Evolutionary conservation across 2,329 filamentous ascomycete genomes (phyloP).

Genomic region (Colletotrichum euphorbiae): DNA sequence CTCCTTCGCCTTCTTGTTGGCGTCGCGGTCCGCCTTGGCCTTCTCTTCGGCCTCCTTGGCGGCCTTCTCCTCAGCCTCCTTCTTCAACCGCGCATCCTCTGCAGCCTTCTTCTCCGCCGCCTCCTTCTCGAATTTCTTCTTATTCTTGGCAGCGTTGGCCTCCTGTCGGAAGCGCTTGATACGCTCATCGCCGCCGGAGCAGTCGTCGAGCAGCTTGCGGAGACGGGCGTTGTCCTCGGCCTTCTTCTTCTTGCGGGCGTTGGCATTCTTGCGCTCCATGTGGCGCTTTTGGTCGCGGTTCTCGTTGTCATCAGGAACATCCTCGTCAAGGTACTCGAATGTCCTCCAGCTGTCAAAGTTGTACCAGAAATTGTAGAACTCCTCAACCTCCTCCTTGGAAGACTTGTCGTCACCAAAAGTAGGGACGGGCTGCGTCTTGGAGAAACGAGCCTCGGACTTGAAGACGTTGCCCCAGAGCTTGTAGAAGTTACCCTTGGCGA

Average conservation of each 20-base stretch:
- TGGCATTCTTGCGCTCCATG: slow-evolving; percentile 97
- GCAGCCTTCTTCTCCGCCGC: slow-evolving; percentile 87
- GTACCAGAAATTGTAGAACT: slow-evolving; percentile 99
- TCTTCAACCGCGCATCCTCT: slow-evolving; percentile 86
- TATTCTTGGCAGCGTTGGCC: slow-evolving; percentile 94
- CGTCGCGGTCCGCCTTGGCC: slow-evolving; percentile 85
- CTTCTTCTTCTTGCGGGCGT: slow-evolving; percentile 99
- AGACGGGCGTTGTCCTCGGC: slow-evolving; percentile 94
- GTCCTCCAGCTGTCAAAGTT: slow-evolving; percentile 98
- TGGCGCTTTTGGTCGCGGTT: slow-evolving; percentile 99
- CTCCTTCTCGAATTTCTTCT: slow-evolving; percentile 90
- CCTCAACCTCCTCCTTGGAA: slow-evolving; percentile 88
- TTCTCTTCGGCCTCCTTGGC: slow-evolving; percentile 87
- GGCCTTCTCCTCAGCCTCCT: slow-evolving; percentile 84
- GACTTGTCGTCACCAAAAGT: slow-evolving; percentile 86
- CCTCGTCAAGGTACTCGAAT: slow-evolving; percentile 98
- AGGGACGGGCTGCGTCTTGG: slow-evolving; percentile 89
- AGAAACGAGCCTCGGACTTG: slow-evolving; percentile 93
- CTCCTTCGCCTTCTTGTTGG: slow-evolving; percentile 96
- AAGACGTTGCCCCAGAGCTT: slow-evolving; percentile 94
- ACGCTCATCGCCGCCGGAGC: slow-evolving; percentile 86
- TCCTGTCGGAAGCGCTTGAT: slow-evolving; percentile 98
- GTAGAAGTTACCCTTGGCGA: slow-evolving; percentile 84
- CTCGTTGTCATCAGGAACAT: slow-evolving; percentile 98
- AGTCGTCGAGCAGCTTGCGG: slow-evolving; percentile 89